Percentiles rank a stretch among this genome's conserved stretches.
phyloP scores from a whole-genome alignment of 83 land plant species.

The Diphasiastrum complanatum region DNA sequence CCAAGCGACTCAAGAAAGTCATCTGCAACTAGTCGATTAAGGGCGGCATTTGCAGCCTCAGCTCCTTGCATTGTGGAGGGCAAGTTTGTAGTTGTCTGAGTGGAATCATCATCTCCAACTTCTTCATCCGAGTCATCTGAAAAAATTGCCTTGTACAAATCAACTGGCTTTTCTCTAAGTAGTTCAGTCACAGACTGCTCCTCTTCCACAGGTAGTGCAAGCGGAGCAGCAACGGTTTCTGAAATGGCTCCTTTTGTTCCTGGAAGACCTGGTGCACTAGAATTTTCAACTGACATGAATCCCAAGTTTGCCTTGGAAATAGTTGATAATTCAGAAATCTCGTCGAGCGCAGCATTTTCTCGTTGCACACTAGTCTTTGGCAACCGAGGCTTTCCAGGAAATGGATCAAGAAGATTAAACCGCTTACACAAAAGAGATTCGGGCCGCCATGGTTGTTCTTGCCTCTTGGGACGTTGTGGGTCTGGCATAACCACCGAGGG shows the following conservation, averaged over 20 bases:
- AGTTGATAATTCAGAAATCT: background rate
- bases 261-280: too few relatives aligned
- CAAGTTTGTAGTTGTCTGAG: slow-evolving; percentile 22
- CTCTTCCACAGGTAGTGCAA: slow-evolving; percentile 21
- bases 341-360: background rate
- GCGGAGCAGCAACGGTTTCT: background rate
- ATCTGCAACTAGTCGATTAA: slow-evolving; percentile 82
- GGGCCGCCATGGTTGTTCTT: slow-evolving; percentile 92
- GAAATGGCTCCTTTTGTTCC: too few relatives aligned
- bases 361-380: slow-evolving; percentile 13
- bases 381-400: slow-evolving; percentile 70
- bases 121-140: slow-evolving; percentile 89
- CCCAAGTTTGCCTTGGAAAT: background rate
- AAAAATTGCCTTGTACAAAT: slow-evolving; percentile 97
- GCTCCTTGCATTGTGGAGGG: background rate
- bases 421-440: slow-evolving; percentile 85
- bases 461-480: slow-evolving; percentile 55
- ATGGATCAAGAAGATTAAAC: slow-evolving; percentile 87
- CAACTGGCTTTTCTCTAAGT: slow-evolving; percentile 81
- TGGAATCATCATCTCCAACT: slow-evolving; percentile 20
- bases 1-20: slow-evolving; percentile 96
- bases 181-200: slow-evolving; percentile 21
- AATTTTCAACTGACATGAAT: too few relatives aligned
- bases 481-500: background rate
- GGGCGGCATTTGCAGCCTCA: slow-evolving; percentile 64